Percentiles rank a stretch among this genome's conserved stretches.
Conservation (phyloP, 2,329 filamentous ascomycete genomes). For the Samsoniella hepiali region DNA sequence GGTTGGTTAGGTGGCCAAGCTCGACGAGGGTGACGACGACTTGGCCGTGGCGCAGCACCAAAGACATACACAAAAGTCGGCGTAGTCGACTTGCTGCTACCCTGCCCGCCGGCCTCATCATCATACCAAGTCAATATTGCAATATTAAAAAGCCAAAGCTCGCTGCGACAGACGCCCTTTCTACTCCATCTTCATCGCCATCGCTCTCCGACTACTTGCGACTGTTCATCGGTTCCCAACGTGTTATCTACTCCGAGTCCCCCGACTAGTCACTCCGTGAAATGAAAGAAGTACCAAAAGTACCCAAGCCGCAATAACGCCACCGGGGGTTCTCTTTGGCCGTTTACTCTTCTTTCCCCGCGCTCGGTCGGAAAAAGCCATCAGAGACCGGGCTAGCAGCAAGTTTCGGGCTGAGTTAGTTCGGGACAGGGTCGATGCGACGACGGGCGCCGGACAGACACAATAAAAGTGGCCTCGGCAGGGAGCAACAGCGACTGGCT, state of each 20-base stretch:
- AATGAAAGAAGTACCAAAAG: neutral
- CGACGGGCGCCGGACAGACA: neutral
- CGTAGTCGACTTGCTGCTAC: too few species aligned
- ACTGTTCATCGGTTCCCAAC: neutral
- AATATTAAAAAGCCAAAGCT: neutral
- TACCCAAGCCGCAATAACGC: slow-evolving; percentile 1
- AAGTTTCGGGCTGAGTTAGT: too few species aligned
- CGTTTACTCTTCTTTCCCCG: neutral
- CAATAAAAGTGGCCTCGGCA: neutral
- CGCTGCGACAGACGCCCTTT: neutral
- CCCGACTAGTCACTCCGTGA: neutral
- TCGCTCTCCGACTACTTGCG: neutral
- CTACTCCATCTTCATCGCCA: neutral
- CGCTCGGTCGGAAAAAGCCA: neutral
- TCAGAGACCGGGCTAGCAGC: neutral
- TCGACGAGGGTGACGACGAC: neutral
- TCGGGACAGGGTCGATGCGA: neutral
- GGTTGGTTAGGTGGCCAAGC: too few species aligned
- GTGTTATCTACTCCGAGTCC: neutral
- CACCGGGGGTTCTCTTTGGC: neutral
- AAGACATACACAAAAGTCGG: neutral
- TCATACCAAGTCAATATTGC: neutral
- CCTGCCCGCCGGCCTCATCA: neutral
- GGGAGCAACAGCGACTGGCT: neutral
- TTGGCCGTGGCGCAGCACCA: neutral